Percentiles rank a stretch among this genome's conserved stretches.
phyloP scores from a whole-genome alignment of 495 filamentous ascomycete species.

The Xylaria cubensis region DNA sequence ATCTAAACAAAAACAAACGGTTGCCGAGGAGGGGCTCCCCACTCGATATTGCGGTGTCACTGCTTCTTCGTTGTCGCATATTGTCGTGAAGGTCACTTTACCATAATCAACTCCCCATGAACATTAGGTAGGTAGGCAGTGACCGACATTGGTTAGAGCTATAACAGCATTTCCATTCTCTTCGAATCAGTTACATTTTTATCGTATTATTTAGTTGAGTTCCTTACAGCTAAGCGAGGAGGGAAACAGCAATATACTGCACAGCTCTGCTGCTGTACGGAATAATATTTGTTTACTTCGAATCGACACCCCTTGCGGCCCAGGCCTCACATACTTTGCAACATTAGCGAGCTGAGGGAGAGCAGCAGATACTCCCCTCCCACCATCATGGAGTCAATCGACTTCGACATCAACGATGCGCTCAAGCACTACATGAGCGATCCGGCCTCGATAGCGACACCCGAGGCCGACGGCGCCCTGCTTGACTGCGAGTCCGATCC shows the following conservation, averaged over 20 bases:
- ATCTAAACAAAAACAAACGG: conserved; percentile 49
- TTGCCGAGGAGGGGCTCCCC: conserved; percentile 48
- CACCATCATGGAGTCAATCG: conserved; percentile 72
- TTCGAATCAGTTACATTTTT: background rate
- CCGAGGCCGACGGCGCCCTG: conserved; percentile 83
- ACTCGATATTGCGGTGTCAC: background rate
- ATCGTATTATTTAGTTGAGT: background rate
- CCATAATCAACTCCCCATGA: background rate
- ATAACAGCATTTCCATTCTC: conserved; percentile 13
- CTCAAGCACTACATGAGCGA: conserved; percentile 96
- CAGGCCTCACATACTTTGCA: background rate
- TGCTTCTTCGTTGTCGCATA: background rate
- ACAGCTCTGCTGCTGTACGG: background rate
- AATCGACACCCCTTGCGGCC: background rate
- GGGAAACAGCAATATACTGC: background rate
- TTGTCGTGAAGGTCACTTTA: background rate
- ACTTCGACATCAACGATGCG: conserved; percentile 94
- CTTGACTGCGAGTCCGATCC: conserved; percentile 92
- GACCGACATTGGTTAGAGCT: background rate
- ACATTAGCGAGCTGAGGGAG: conserved; percentile 21
- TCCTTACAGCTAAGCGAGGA: background rate
- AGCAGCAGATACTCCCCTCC: conserved; percentile 10
- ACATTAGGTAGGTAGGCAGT: too few species aligned
- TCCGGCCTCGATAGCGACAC: conserved; percentile 80
- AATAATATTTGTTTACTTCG: conserved; percentile 17